These are phyloP conservation scores for Marsdenia floribunda DNA, from an alignment of 257 asterid species.

Conservation along the genomic window DNA sequence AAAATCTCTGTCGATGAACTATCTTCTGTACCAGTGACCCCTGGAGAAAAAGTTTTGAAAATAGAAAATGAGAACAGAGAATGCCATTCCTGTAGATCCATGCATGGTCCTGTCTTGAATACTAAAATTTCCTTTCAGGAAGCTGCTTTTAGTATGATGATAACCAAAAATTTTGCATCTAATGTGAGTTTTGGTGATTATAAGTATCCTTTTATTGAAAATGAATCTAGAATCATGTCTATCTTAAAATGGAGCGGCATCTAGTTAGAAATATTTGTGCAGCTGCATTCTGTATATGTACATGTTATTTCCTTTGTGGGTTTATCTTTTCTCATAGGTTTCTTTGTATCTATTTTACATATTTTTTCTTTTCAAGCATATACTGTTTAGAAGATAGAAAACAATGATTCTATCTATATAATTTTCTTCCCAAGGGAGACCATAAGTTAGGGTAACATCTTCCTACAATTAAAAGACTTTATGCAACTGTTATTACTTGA, in stretches of 20 bases:
- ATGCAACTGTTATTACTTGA: neutral
- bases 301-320: neutral
- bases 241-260: neutral
- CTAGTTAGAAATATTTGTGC: neutral
- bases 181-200: neutral
- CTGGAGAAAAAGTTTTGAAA: neutral
- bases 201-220: neutral
- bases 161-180: neutral
- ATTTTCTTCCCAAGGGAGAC: neutral
- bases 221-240: neutral
- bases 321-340: neutral
- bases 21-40: neutral
- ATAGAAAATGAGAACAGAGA: neutral
- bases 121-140: neutral
- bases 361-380: neutral
- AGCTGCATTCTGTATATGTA: neutral
- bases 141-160: neutral
- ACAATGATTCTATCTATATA: neutral
- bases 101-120: neutral
- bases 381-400: neutral
- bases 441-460: neutral
- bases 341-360: neutral
- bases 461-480: neutral
- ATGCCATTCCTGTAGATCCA: neutral
- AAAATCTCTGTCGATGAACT: neutral